These are phyloP conservation scores for Solanum piurae DNA, from an alignment of 257 asterid species.

Conservation along the genomic window DNA sequence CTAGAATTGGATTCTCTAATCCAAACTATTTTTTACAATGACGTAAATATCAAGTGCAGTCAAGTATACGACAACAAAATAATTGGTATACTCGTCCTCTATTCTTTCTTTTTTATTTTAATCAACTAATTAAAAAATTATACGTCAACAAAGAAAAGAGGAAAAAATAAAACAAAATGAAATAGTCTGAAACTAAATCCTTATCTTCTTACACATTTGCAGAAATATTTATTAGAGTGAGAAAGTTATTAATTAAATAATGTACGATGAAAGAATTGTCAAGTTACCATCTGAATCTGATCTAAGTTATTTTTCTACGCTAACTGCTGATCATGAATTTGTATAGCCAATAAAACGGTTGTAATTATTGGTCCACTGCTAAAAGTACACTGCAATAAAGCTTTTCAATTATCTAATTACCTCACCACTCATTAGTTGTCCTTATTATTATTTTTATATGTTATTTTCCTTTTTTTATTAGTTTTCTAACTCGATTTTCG, in stretches of 20 bases:
- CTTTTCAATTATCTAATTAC: neutral
- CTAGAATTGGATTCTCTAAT: neutral
- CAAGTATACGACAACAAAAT: neutral
- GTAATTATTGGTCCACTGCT: neutral
- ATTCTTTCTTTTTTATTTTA: neutral
- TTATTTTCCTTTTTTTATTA: neutral
- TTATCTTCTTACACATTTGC: neutral
- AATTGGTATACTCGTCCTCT: neutral
- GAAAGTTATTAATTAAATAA: neutral
- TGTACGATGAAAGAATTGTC: neutral
- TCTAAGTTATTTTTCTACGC: neutral
- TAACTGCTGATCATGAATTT: neutral
- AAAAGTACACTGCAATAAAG: neutral
- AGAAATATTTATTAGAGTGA: neutral
- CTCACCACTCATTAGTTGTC: neutral
- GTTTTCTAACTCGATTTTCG: neutral
- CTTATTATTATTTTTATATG: neutral
- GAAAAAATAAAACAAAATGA: neutral
- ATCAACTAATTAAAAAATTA: neutral
- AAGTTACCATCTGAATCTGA: neutral
- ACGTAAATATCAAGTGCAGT: neutral
- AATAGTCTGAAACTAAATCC: neutral
- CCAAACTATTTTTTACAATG: neutral
- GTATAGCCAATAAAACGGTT: neutral
- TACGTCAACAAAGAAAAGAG: neutral